phyloP scores from a whole-genome alignment of 2,329 filamentous ascomycete genomes.

The Ophiostoma quercus region DNA sequence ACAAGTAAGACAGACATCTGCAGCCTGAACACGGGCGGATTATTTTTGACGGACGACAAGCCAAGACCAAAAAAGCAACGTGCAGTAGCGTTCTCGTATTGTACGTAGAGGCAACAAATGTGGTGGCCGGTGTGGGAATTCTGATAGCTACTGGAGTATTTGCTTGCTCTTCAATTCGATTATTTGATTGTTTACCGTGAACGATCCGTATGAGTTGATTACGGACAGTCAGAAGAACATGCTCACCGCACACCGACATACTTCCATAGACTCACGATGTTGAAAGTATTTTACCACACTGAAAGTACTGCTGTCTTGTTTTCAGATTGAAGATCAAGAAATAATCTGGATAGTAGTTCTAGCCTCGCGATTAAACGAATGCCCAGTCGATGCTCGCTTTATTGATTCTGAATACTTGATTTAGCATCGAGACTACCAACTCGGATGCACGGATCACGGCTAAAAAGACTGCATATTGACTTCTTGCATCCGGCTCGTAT shows the following conservation, averaged over 20 bases:
- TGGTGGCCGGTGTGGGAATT: neutral
- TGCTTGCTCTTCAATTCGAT: neutral
- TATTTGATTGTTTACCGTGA: neutral
- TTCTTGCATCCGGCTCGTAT: neutral
- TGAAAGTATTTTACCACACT: neutral
- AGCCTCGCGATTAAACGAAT: neutral
- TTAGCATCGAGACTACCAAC: neutral
- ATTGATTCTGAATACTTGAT: neutral
- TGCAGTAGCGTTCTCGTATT: slow-evolving; percentile 16
- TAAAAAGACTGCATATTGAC: neutral
- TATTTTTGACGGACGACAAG: neutral
- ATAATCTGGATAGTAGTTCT: neutral
- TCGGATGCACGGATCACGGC: neutral
- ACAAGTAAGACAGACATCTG: neutral
- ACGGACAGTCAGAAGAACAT: neutral
- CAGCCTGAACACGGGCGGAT: neutral
- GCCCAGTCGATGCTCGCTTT: neutral
- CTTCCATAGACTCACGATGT: neutral
- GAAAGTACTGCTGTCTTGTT: neutral
- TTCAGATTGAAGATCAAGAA: neutral
- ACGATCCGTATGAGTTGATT: neutral
- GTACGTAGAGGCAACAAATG: neutral
- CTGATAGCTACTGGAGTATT: neutral
- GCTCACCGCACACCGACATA: neutral
- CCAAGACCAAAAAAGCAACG: slow-evolving; percentile 2